Percentiles rank a stretch among this genome's conserved stretches.
Evolutionary conservation across 257 asterid species (phyloP).

Genomic region (Primulina tabacum): DNA sequence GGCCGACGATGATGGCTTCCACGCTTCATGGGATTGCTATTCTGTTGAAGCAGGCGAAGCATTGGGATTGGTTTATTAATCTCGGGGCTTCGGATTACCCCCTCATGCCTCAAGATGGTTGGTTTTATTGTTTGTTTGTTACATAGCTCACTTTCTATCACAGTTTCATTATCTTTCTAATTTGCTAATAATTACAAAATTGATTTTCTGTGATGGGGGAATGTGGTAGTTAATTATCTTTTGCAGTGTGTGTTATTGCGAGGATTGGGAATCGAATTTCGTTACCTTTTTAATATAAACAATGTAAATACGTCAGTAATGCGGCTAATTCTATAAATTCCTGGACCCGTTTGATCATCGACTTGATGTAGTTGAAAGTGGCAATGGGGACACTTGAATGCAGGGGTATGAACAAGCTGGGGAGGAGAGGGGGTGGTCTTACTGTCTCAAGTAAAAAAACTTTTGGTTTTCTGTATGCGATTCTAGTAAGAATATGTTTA

Average conservation of each 20-base stretch:
- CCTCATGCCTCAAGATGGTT: constrained; percentile 91
- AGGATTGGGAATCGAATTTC: neutral
- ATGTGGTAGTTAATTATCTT: neutral
- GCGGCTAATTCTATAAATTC: no score
- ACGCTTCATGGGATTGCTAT: constrained; percentile 75
- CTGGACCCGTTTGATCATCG: no score
- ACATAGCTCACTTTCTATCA: neutral
- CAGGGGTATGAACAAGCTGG: no score
- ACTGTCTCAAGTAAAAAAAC: neutral
- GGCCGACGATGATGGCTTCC: constrained; percentile 76
- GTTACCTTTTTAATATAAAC: neutral
- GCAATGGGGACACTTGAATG: neutral
- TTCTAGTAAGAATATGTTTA: no score
- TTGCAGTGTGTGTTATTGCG: neutral
- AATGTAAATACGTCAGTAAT: neutral
- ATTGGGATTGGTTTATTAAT: constrained; percentile 95
- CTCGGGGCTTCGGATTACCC: constrained; percentile 89
- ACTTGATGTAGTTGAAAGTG: neutral
- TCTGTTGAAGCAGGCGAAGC: constrained; percentile 54
- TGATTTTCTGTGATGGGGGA: neutral
- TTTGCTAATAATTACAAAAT: neutral
- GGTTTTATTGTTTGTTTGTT: constrained; percentile 21
- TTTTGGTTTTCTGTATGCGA: neutral
- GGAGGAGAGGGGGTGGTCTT: no score
- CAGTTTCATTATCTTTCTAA: neutral